Percentiles rank a stretch among this genome's conserved stretches.
Conservation (phyloP, 176 grass and related monocot genomes). For the Alopecurus myosuroides region DNA sequence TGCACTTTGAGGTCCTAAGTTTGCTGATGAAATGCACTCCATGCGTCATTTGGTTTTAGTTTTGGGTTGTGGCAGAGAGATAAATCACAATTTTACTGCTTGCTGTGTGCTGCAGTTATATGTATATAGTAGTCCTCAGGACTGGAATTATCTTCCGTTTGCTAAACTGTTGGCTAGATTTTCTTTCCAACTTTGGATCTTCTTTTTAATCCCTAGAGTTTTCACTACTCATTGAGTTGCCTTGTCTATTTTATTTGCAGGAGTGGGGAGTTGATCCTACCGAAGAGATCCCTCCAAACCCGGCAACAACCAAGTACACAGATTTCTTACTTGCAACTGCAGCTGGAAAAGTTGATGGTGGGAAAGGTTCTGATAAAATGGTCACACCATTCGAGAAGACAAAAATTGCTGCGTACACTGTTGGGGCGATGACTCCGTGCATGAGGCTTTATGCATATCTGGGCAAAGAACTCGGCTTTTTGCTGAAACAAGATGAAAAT, state of each 20-base stretch:
- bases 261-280: slow-evolving; percentile 84
- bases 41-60: background rate
- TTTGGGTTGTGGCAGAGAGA: background rate
- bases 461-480: slow-evolving; percentile 60
- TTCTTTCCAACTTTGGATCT: background rate
- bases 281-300: slow-evolving; percentile 56
- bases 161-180: background rate
- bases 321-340: slow-evolving; percentile 87
- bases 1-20: background rate
- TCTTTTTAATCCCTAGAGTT: slow-evolving; percentile 3
- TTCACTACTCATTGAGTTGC: background rate
- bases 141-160: background rate
- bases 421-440: slow-evolving; percentile 89
- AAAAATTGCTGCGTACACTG: slow-evolving; percentile 92
- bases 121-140: background rate
- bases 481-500: slow-evolving; percentile 51
- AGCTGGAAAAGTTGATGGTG: slow-evolving; percentile 80
- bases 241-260: slow-evolving; percentile 44
- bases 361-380: slow-evolving; percentile 83
- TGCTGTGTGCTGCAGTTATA: background rate
- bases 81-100: background rate
- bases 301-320: slow-evolving; percentile 77
- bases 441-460: slow-evolving; percentile 93
- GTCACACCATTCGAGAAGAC: slow-evolving; percentile 97
- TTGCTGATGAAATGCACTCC: background rate